These are phyloP conservation scores for Penicillium chermesinum DNA, from an alignment of 495 filamentous ascomycete genomes.

Conservation along the genomic window DNA sequence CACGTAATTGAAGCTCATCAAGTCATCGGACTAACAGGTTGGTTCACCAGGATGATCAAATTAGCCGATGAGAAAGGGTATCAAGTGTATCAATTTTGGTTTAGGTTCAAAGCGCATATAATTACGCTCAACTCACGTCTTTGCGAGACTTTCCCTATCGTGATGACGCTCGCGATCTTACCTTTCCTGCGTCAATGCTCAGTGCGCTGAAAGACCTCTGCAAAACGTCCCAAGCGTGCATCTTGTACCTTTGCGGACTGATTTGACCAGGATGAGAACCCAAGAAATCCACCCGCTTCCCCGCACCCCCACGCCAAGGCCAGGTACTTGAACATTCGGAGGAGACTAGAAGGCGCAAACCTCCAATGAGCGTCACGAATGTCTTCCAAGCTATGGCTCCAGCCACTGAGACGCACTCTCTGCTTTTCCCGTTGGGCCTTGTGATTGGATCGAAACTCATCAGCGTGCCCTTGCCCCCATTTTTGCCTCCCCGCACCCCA, in stretches of 20 bases:
- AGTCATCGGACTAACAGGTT: no score
- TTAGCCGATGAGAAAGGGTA: no score
- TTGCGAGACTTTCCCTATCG: no score
- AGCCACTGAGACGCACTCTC: background rate
- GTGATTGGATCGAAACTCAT: background rate
- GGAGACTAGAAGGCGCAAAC: background rate
- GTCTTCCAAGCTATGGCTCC: background rate
- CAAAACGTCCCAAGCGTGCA: background rate
- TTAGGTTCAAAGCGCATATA: no score
- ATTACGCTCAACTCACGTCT: no score
- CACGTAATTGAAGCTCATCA: no score
- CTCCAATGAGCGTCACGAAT: background rate
- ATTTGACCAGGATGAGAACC: background rate
- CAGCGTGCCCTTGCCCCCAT: background rate
- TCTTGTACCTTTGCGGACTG: background rate
- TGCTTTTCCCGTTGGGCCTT: background rate
- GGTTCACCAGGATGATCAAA: no score
- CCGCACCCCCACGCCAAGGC: constrained; percentile 10
- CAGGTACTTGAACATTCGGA: no score
- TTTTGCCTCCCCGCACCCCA: constrained; percentile 15
- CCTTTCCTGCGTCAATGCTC: no score
- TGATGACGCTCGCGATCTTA: no score
- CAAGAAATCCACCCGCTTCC: constrained; percentile 9
- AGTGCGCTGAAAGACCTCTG: no score
- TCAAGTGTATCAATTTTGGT: no score